phyloP scores from a whole-genome alignment of 495 filamentous ascomycete genomes.

The Xylaria flabelliformis region DNA sequence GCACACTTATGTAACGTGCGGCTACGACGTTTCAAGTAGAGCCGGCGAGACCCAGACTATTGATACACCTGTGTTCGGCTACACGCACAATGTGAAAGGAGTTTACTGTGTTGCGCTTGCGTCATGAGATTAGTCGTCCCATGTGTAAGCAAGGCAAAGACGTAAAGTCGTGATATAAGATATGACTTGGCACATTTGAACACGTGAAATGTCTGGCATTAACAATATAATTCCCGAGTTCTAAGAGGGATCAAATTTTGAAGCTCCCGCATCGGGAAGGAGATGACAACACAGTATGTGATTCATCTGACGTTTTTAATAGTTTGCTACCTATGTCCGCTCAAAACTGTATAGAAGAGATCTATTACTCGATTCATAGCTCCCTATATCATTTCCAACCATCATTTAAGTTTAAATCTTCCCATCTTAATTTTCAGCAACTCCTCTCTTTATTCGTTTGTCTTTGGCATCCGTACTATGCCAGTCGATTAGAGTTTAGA shows the following conservation, averaged over 20 bases:
- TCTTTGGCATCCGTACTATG: background rate
- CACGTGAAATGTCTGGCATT: background rate
- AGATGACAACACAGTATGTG: background rate
- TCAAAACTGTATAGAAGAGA: background rate
- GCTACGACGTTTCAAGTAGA: background rate
- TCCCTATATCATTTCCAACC: background rate
- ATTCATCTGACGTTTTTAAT: background rate
- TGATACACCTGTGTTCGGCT: background rate
- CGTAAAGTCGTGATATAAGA: background rate
- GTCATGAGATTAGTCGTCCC: background rate
- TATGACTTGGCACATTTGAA: background rate
- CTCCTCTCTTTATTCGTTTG: background rate
- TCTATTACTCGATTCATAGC: background rate
- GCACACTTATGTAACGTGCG: constrained; percentile 3
- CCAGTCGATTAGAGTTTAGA: background rate
- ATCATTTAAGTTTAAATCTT: background rate
- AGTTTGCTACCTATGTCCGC: background rate
- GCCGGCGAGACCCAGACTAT: background rate
- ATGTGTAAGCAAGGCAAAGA: background rate
- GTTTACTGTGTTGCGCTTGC: background rate
- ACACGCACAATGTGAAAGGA: background rate
- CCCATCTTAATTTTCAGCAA: background rate
- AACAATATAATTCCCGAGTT: background rate
- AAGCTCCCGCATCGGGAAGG: background rate
- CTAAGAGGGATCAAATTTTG: background rate